Conservation (phyloP, 192 early-diverging fungal genomes). For the Coemansia sp. region DNA sequence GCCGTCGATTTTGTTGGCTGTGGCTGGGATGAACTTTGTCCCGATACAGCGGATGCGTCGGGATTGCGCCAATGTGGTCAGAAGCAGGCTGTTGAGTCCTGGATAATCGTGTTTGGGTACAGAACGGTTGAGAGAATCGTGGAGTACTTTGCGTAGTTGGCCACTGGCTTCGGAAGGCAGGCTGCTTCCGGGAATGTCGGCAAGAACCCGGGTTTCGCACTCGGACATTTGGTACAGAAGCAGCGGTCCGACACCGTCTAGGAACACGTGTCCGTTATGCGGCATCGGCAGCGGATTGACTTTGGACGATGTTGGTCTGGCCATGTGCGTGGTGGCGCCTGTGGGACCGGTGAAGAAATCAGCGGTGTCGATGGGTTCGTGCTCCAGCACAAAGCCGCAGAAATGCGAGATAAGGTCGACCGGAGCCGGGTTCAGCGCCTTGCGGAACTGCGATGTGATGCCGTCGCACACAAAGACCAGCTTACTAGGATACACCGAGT, state of each 20-base stretch:
- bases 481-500: slow-evolving; percentile 16
- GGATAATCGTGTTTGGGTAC: slow-evolving; percentile 76
- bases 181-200: slow-evolving; percentile 85
- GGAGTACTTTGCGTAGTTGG: slow-evolving; percentile 25
- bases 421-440: slow-evolving; percentile 34
- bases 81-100: slow-evolving; percentile 60
- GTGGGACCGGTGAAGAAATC: slow-evolving; percentile 86
- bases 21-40: slow-evolving; percentile 87
- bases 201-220: slow-evolving; percentile 83
- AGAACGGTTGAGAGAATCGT: slow-evolving; percentile 62
- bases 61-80: slow-evolving; percentile 64
- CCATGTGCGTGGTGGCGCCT: slow-evolving; percentile 10
- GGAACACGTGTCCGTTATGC: slow-evolving; percentile 88
- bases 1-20: slow-evolving; percentile 70
- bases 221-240: slow-evolving; percentile 91
- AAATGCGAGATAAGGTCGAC: slow-evolving; percentile 46
- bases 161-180: slow-evolving; percentile 72
- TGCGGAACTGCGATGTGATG: slow-evolving; percentile 93
- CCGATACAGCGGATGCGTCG: slow-evolving; percentile 83
- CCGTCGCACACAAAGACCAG: slow-evolving; percentile 90
- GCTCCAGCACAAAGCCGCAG: slow-evolving; percentile 47
- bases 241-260: slow-evolving; percentile 84
- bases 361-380: slow-evolving; percentile 58
- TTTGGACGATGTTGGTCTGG: background rate
- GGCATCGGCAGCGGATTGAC: slow-evolving; percentile 69